These are phyloP conservation scores for Euptelea pleiosperma DNA, from an alignment of 164 flowering plant species.

Conservation along the genomic window DNA sequence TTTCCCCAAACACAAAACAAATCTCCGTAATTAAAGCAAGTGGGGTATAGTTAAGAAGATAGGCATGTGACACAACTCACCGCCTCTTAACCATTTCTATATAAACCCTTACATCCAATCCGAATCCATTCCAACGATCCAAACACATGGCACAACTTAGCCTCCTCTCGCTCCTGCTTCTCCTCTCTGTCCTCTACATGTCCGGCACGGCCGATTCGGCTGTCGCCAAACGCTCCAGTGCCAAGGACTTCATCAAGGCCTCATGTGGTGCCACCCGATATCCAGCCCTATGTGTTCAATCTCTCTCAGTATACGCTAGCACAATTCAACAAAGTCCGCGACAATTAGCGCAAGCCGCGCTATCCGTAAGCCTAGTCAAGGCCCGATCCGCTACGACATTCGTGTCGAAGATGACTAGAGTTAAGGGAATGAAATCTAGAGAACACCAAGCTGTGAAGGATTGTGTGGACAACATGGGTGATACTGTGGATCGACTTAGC, in stretches of 20 bases:
- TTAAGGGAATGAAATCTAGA: conserved; percentile 11
- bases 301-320: conserved; percentile 19
- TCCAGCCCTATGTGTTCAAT: conserved; percentile 26
- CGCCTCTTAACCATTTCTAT: no score
- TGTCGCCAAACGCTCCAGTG: background rate
- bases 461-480: conserved; percentile 31
- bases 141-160: conserved; percentile 3
- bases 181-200: background rate
- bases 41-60: no score
- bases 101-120: no score
- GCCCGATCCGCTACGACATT: conserved; percentile 17
- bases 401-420: conserved; percentile 16
- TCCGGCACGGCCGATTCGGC: conserved; percentile 1
- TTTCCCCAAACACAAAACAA: no score
- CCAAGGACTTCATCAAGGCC: conserved; percentile 23
- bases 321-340: conserved; percentile 22
- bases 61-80: no score
- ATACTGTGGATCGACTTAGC: conserved; percentile 28
- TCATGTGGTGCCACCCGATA: conserved; percentile 29
- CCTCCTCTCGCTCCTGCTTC: background rate
- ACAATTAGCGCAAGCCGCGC: conserved; percentile 29
- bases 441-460: conserved; percentile 26
- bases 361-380: conserved; percentile 22
- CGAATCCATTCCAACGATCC: background rate
- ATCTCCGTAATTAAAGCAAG: no score